These are phyloP conservation scores for Salvia rosmarinus DNA, from an alignment of 257 asterid species.

Conservation along the genomic window DNA sequence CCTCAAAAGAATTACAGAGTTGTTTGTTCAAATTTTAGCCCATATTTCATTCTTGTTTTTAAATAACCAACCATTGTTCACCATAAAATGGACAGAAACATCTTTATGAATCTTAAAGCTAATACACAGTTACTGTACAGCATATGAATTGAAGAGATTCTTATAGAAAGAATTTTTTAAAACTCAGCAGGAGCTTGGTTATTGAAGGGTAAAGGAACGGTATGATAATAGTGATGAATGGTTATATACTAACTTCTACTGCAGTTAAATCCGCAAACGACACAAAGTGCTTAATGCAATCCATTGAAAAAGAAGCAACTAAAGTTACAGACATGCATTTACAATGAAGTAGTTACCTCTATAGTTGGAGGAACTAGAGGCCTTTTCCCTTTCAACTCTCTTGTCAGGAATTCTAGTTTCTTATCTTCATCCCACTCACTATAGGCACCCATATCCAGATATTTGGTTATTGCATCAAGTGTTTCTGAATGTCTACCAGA, in stretches of 20 bases:
- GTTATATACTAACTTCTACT: not conserved
- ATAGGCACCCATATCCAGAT: constrained; percentile 88
- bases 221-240: constrained; percentile 1
- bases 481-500: constrained; percentile 90
- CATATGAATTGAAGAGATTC: not conserved
- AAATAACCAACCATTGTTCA: not conserved
- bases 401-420: constrained; percentile 81
- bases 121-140: not conserved
- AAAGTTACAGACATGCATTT: constrained; percentile 7
- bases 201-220: not conserved
- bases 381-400: constrained; percentile 94
- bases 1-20: constrained; percentile 13
- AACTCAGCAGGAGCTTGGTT: not conserved
- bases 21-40: not conserved
- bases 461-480: constrained; percentile 86
- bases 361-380: constrained; percentile 85
- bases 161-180: not conserved
- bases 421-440: constrained; percentile 94
- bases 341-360: constrained; percentile 50
- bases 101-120: not conserved
- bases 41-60: not conserved
- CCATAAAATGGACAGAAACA: not conserved
- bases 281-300: constrained; percentile 18
- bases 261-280: not conserved
- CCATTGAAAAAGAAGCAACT: constrained; percentile 7